Percentiles rank a stretch among this genome's conserved stretches.
These are phyloP conservation scores for Hypsizygus marmoreus DNA, from an alignment of 768 basidiomycete genomes.

Conservation along the genomic window DNA sequence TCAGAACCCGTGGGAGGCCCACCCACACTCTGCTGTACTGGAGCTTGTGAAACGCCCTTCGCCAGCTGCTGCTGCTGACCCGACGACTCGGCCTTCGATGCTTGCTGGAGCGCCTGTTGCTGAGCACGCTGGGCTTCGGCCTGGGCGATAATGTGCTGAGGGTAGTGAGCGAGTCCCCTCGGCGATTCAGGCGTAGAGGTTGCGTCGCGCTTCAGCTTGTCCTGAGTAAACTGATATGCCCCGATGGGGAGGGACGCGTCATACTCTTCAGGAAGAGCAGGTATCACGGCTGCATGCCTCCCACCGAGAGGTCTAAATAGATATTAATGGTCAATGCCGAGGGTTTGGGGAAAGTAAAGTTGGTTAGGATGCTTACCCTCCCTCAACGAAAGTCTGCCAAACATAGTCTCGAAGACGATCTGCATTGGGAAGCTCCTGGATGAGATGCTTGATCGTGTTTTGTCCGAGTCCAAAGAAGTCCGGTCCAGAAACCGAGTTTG, in stretches of 20 bases:
- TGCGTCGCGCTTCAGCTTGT: conserved; percentile 31
- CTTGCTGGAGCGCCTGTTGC: conserved; percentile 24
- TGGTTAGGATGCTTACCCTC: conserved; percentile 64
- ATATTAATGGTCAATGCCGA: conserved; percentile 1
- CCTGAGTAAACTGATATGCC: conserved; percentile 44
- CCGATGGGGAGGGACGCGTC: conserved; percentile 50
- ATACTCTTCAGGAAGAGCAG: conserved; percentile 77
- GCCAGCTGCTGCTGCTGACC: conserved; percentile 7
- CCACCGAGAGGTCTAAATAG: conserved; percentile 68
- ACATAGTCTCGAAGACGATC: conserved; percentile 77
- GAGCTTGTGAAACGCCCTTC: not conserved
- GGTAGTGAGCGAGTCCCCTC: conserved; percentile 47
- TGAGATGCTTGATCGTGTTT: conserved; percentile 87
- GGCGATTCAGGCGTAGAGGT: conserved; percentile 29
- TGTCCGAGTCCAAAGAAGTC: conserved; percentile 88
- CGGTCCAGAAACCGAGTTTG: conserved; percentile 85
- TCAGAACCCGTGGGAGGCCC: conserved; percentile 1
- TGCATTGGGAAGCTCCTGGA: conserved; percentile 81
- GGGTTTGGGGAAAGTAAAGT: conserved; percentile 9
- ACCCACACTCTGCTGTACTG: conserved; percentile 8
- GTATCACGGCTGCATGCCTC: conserved; percentile 80
- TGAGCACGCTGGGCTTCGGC: conserved; percentile 35
- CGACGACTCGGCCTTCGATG: conserved; percentile 18
- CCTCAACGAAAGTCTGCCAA: conserved; percentile 85
- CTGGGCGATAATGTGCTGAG: conserved; percentile 49